Conservation (phyloP, 108 stramenopile species). For the Nannochloropsis gaditana region DNA sequence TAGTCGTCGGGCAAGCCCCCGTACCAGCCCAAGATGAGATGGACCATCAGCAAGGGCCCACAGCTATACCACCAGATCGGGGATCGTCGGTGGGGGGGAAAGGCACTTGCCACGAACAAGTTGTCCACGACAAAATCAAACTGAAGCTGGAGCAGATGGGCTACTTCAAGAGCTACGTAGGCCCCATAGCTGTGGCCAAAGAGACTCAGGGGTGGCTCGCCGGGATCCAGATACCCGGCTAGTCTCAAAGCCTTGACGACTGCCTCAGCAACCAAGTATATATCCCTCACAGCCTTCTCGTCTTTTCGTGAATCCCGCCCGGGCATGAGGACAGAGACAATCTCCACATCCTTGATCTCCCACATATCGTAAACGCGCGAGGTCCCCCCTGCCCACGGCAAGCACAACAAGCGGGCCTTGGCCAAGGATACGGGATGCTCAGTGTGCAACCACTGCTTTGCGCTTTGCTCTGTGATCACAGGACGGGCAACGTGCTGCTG, state of each 20-base stretch:
- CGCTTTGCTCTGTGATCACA: not conserved
- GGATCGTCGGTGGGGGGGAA: not conserved
- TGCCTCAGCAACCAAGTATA: conserved; percentile 10
- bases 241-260: not conserved
- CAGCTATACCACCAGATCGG: conserved; percentile 6
- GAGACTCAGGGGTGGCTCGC: not conserved
- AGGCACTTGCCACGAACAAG: not conserved
- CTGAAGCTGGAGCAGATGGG: not conserved
- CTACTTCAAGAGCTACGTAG: not conserved
- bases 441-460: not conserved
- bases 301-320: not conserved
- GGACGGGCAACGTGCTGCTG: not conserved
- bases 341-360: conserved; percentile 10
- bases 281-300: not conserved
- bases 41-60: not conserved
- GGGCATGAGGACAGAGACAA: not conserved
- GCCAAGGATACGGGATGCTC: not conserved
- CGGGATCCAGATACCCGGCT: conserved; percentile 6
- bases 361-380: not conserved
- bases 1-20: not conserved
- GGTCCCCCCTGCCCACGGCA: not conserved
- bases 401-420: conserved; percentile 1
- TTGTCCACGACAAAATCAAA: not conserved
- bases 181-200: not conserved
- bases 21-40: not conserved